Base-by-base conservation (phyloP, 2,329 filamentous ascomycete genomes). In the Penicillium oxalicum region DNA sequence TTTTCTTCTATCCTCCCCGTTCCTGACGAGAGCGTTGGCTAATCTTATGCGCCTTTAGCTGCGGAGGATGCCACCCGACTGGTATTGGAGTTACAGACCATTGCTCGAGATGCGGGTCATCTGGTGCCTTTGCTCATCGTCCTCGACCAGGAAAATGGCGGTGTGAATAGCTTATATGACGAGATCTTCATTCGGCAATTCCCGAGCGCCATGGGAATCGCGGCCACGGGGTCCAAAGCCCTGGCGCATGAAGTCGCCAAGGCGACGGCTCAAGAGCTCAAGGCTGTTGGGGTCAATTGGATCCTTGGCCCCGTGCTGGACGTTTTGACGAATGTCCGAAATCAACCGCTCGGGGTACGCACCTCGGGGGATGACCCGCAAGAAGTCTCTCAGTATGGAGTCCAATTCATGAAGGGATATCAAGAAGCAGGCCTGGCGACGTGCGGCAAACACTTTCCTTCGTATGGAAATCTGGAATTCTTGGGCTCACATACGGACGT, bases 181-280 rank as follows among this genome's bases (percentile, higher is more conserved):
- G 90, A 95, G 60, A 88, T 93, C 62, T 93, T 91, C 66, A 91
- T 97, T 58, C 90, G 89, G 57, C 93, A 97, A 66, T 98, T 95
- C 59, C 93, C 93, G 7, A 95, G 91, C 63, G 88, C 91, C 54
- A 97, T 98, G 91, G 91, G 91, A 9, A 79, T 96, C 52, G 90
- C 91, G n/a, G 93, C 93, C 24, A 90, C 91, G 4, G 89, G 91
- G 25, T 91, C 86, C 9, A 84, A 84, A 33, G 83, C 93, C 9
- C 75, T 97, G 47, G 88, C 91, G 5, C 95, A 91, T 64, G 86
- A 91, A 58, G 83, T 97, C 47, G 91, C 90, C 48, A 91, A 91
- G 69, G 91, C 93, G 12, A 97, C 91, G 0, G 93, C 90, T 3
- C 87, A 91, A 58, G 93, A 97, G 69, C 81, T 97, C 27, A 84